Evolutionary conservation across 139 green algal species (phyloP), one percentile per base, ranked within the genome.

Genomic region (Diplosphaera chodatii): DNA sequence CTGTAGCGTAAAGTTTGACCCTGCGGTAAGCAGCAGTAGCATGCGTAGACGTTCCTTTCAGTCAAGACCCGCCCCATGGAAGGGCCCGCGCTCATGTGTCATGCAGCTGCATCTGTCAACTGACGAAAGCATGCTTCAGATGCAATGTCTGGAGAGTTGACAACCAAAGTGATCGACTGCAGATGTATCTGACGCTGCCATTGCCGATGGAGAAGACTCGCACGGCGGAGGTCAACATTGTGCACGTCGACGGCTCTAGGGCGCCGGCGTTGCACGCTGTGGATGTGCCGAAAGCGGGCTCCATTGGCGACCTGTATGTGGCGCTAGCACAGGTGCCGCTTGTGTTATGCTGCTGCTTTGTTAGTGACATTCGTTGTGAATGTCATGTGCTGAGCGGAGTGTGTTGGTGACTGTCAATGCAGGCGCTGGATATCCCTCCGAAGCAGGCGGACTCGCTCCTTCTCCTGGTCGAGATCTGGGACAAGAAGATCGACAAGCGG

Each of bases 121-220:
- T n/a, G n/a, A n/a, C n/a, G n/a, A n/a, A n/a, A n/a, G n/a, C n/a
- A n/a, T n/a, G n/a, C n/a, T n/a, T n/a, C n/a, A n/a, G n/a, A n/a
- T n/a, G n/a, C n/a, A n/a, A n/a, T 48, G 10, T 48, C 37, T 48
- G 37, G 10, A 8, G 37, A 48, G 8, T 48, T 48, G 37, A 8
- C 37, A 21, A 8, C 8, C 13, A 13, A 21, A 13, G 37, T 48
- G 10, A 8, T 13, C 37, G 10, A 21, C 3, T 59, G 1, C 95
- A 97, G 84, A 97, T 97, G 91, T 97, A 97, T 78, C 80, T 98
- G 27, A 93, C 92, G 0, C 86, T 98, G 75, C 93, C 91, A 1
- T 82, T 98, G 72, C 94, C 94, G 20, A 48, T 66, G 34, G 69
- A 79, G 37, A 78, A 77, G 71, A 80, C 66, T 27, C 70, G 78